Percentiles rank a stretch among this genome's conserved stretches.
phyloP scores from a whole-genome alignment of 2,329 filamentous ascomycete genomes.

The Dendrostoma leiphaemia region DNA sequence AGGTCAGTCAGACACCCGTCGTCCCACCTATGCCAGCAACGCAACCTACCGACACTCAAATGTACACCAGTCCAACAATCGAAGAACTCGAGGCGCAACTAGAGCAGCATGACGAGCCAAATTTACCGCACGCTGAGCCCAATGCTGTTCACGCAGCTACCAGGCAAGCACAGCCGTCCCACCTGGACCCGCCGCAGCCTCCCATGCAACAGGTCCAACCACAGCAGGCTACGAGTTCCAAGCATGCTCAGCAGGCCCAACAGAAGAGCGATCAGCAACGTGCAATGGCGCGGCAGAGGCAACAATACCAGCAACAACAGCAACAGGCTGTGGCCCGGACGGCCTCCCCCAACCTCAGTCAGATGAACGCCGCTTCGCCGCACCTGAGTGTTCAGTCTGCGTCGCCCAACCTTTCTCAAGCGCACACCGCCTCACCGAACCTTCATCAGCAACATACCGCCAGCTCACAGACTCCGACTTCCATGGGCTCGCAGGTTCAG shows the following conservation, averaged over 20 bases:
- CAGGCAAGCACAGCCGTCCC: slow-evolving; percentile 5
- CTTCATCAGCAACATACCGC: slow-evolving; percentile 16
- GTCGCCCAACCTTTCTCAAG: slow-evolving; percentile 13
- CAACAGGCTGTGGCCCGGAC: slow-evolving; percentile 19
- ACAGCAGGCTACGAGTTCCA: slow-evolving; percentile 6
- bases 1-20: slow-evolving; percentile 3
- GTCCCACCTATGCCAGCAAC: slow-evolving; percentile 1
- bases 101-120: slow-evolving; percentile 13
- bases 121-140: slow-evolving; percentile 2
- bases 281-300: slow-evolving; percentile 18
- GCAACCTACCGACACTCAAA: slow-evolving; percentile 9
- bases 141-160: slow-evolving; percentile 1
- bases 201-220: slow-evolving; percentile 5
- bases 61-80: slow-evolving; percentile 17
- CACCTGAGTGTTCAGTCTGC: slow-evolving; percentile 16
- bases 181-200: neutral
- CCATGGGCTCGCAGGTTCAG: slow-evolving; percentile 14
- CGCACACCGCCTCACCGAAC: slow-evolving; percentile 13
- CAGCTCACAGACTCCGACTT: slow-evolving; percentile 15
- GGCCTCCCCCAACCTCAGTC: slow-evolving; percentile 15
- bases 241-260: slow-evolving; percentile 22
- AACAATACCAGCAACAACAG: slow-evolving; percentile 21
- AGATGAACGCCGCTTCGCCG: slow-evolving; percentile 16
- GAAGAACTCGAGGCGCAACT: slow-evolving; percentile 19
- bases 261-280: slow-evolving; percentile 18